Evolutionary conservation across 441 rosid genomes (phyloP), one percentile per base, ranked within the genome.

Genomic region (Populus hybrid): DNA sequence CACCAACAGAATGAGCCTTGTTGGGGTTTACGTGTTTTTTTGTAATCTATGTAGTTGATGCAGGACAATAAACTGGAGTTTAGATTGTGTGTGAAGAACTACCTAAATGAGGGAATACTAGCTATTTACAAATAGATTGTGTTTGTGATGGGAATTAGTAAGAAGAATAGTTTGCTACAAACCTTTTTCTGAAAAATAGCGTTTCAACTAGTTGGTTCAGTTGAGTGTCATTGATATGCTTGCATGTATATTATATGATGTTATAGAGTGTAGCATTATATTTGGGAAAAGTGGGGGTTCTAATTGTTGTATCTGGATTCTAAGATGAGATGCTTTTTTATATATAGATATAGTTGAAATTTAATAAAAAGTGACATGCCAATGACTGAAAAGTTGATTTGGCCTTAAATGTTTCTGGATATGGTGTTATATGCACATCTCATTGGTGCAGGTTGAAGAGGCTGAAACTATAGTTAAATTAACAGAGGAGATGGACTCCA

Each of bases 401-500:
- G 61, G n/a, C 61, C 61, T 16, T 53, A 53, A 53, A 5, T 16
- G n/a, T 53, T 71, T 78, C 3, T 70, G 65, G 38, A 69, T 73
- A 72, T 70, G 32, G 38, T 14, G 28, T 67, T 24, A 9, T 68
- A 12, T 57, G 61, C 21, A 23, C 28, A 23, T 71, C 53, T 53
- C 14, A 14, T 50, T 81, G 57, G 34, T 71, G 81, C 81, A 95
- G 99, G 91, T 90, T 79, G 99, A 95, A 85, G 99, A 95, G 85
- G 97, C 93, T 9, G 93, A 89, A 84, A 95, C 99, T 38, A 87
- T 95, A 81, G 85, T 94, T 76, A 88, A 83, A 71, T 83, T 92
- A 73, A 94, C 99, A 0, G 97, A 93, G 85, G 99, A 95, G 84
- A 92, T 94, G 99, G 98, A 94, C 75, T 85, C 94, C 72, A 84